A percentile compares a stretch with the other conserved stretches of the same genome.
Evolutionary conservation across 78 protist genomes (phyloP).

Genomic region (Dictyostelium purpureum): DNA sequence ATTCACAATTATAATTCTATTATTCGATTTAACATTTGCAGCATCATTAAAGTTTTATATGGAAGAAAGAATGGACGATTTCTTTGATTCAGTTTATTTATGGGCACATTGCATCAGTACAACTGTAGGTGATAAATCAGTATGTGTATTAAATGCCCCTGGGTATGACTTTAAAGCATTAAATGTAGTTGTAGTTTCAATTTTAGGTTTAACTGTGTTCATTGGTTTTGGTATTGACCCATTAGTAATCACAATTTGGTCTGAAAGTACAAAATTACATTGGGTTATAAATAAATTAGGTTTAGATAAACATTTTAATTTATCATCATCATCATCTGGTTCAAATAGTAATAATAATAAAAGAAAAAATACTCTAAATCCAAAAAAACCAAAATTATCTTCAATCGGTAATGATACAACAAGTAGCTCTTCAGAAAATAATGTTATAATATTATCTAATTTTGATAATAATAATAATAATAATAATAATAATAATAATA

Average conservation of each 20-base stretch:
- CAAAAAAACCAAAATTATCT: not conserved
- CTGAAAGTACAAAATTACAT: not conserved
- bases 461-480: too few relatives aligned
- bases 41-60: slow-evolving; percentile 15
- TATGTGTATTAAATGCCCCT: slow-evolving; percentile 15
- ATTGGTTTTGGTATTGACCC: slow-evolving; percentile 43
- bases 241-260: not conserved
- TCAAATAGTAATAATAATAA: not conserved
- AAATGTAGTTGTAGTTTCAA: not conserved
- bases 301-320: not conserved
- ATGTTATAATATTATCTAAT: too few relatives aligned
- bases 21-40: slow-evolving; percentile 32
- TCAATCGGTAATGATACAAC: too few relatives aligned
- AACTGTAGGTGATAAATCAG: not conserved
- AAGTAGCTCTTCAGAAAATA: too few relatives aligned
- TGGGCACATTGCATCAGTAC: not conserved
- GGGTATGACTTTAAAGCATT: slow-evolving; percentile 5
- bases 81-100: not conserved
- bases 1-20: not conserved
- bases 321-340: not conserved
- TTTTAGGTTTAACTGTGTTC: slow-evolving; percentile 14
- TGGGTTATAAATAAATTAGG: not conserved
- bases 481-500: too few relatives aligned
- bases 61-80: not conserved
- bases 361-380: not conserved